Base-by-base conservation (phyloP, 1,284 basidiomycete genomes). In the Heliocybe sulcata region DNA sequence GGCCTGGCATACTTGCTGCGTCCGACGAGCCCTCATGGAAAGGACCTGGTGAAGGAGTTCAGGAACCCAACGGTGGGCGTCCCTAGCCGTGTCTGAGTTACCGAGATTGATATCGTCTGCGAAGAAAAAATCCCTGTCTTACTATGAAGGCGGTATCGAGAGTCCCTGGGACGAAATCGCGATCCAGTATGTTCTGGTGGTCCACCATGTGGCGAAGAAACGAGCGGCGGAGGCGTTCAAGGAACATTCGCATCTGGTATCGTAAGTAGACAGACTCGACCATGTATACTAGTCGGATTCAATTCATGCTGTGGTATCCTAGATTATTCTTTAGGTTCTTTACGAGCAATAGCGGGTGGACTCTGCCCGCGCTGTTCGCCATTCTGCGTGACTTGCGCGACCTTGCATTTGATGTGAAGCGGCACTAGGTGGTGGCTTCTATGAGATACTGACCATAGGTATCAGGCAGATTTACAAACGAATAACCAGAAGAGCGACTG, bases 161-260 rank as follows among this genome's bases (percentile, higher is more conserved):
- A 71, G 67, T 54, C 89, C 90, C 12, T 92, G 90, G 90, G 89
- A 90, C 59, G 89, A 91, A 55, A 86, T 92, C 60, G 82, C 85
- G 3, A 81, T 90, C 49, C 83, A 88, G 64, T 91, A 91, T 67
- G 82, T 90, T 14, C 69, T 90, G 59, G 83, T 85, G 27, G 83
- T 87, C 56, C 77, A 78, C 48, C 79, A 87, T 66, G 77, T 85
- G 38, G 83, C 81, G 48, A 85, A 80, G 60, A 78, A 82, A 61
- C 76, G 83, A 45, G 76, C 79, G 26, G 73, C 68, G 25, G 88
- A 90, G 51, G 90, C 88, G 42, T 92, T 90, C 67, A 87, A 83
- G 61, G 87, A 90, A 61, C 83, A 91, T 51, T 78, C 80, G 6
- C 74, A 77, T 45, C 75, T 88, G 14, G 79, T 86, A 52, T 76